Evolutionary conservation across 305 asterid species (phyloP).

Genomic region (Fraxinus albicans): DNA sequence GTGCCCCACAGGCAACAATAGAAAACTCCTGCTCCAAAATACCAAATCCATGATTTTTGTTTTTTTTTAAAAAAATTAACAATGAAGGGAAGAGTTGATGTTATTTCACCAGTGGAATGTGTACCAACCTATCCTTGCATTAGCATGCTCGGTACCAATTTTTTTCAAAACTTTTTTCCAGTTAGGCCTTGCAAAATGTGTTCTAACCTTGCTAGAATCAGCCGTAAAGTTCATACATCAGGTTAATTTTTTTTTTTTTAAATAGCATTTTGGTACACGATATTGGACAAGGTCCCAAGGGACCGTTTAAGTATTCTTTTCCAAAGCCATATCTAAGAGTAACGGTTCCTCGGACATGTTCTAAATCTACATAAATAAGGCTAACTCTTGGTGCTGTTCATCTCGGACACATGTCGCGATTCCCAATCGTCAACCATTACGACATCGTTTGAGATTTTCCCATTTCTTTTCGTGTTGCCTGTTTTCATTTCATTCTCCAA

Average conservation of each 20-base stretch:
- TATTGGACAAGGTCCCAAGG: neutral
- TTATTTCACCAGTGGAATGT: neutral
- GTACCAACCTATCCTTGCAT: constrained; percentile 65
- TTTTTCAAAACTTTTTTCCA: constrained; percentile 62
- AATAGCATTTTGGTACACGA: too few relatives aligned
- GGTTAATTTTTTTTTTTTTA: neutral
- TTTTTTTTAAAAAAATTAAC: neutral
- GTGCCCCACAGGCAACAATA: constrained; percentile 64
- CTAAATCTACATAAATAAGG: too few relatives aligned
- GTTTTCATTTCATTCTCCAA: too few relatives aligned
- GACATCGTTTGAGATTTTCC: too few relatives aligned
- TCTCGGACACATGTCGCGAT: too few relatives aligned
- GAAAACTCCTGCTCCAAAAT: constrained; percentile 71
- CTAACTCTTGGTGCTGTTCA: too few relatives aligned
- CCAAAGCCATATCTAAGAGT: too few relatives aligned
- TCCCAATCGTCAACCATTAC: too few relatives aligned
- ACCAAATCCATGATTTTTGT: neutral
- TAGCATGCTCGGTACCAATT: constrained; percentile 72
- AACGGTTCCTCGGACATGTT: too few relatives aligned
- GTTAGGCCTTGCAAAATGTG: too few relatives aligned
- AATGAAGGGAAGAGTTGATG: neutral
- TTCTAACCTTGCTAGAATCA: too few relatives aligned
- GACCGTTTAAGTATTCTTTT: neutral
- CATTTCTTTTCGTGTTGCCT: too few relatives aligned
- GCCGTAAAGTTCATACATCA: neutral